phyloP scores from a whole-genome alignment of 2,329 filamentous ascomycete species.

The Fusarium robinianum region DNA sequence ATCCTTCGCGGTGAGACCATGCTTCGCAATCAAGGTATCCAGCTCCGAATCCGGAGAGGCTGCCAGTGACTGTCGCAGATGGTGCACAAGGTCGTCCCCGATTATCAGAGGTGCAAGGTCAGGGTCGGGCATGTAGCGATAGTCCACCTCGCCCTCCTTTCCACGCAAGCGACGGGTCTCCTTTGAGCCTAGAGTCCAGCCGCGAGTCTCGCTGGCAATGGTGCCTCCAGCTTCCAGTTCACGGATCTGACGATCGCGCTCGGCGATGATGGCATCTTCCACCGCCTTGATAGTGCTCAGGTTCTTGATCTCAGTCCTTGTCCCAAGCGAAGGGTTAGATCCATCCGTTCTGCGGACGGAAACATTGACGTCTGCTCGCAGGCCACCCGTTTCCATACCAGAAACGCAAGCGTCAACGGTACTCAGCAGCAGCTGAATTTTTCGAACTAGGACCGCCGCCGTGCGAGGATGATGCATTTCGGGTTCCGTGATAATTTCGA shows the following conservation, averaged over 20 bases:
- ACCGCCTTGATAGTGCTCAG: slow-evolving; percentile 92
- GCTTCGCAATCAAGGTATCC: slow-evolving; percentile 62
- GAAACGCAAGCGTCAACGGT: slow-evolving; percentile 83
- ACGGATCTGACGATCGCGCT: slow-evolving; percentile 84
- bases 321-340: slow-evolving; percentile 62
- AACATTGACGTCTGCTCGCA: slow-evolving; percentile 94
- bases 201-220: slow-evolving; percentile 85
- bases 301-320: slow-evolving; percentile 97
- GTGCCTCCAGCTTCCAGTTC: slow-evolving; percentile 75
- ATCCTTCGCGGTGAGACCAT: slow-evolving; percentile 78
- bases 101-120: slow-evolving; percentile 83
- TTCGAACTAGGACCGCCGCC: slow-evolving; percentile 85
- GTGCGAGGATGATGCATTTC: slow-evolving; percentile 86
- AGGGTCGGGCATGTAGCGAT: slow-evolving; percentile 97
- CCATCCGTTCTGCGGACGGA: slow-evolving; percentile 71
- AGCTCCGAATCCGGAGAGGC: slow-evolving; percentile 73
- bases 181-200: slow-evolving; percentile 84
- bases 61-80: slow-evolving; percentile 67
- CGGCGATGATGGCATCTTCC: slow-evolving; percentile 90
- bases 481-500: slow-evolving; percentile 93
- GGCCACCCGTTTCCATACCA: slow-evolving; percentile 90
- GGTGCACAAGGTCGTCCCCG: slow-evolving; percentile 67
- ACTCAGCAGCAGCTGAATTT: slow-evolving; percentile 80
- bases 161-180: slow-evolving; percentile 82
- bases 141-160: slow-evolving; percentile 97